Evolutionary conservation across 2,329 filamentous ascomycete species (phyloP).

Genomic region (Phoma sp.): DNA sequence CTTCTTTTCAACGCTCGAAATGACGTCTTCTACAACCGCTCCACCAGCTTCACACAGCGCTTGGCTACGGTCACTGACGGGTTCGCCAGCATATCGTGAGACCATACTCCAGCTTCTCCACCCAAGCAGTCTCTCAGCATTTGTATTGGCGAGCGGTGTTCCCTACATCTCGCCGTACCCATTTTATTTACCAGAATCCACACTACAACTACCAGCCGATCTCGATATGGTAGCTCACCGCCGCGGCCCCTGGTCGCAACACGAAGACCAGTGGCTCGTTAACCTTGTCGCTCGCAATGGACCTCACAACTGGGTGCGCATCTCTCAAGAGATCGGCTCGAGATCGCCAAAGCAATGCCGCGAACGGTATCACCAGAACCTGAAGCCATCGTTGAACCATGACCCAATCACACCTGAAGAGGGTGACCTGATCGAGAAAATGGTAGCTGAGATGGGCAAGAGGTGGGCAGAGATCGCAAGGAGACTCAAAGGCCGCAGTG

Average conservation of each 20-base stretch:
- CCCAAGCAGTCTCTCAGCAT: not conserved
- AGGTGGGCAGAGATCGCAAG: conserved; percentile 93
- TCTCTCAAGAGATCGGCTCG: conserved; percentile 75
- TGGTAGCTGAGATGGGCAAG: conserved; percentile 81
- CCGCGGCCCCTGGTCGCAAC: conserved; percentile 82
- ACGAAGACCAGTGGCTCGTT: conserved; percentile 75
- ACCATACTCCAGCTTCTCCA: not conserved
- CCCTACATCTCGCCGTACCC: conserved; percentile 6
- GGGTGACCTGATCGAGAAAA: conserved; percentile 73
- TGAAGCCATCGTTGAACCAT: conserved; percentile 80
- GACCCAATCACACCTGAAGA: conserved; percentile 83
- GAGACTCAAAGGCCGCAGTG: conserved; percentile 80
- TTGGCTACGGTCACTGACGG: conserved; percentile 9
- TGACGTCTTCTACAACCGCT: not conserved
- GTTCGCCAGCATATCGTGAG: not conserved
- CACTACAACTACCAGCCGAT: conserved; percentile 7
- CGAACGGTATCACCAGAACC: conserved; percentile 91
- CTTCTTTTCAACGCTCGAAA: not conserved
- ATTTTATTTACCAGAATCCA: not conserved
- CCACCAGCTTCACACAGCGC: not conserved
- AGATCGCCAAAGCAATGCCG: conserved; percentile 93
- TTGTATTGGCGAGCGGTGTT: not conserved
- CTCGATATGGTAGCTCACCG: conserved; percentile 62
- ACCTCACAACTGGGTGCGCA: conserved; percentile 87
- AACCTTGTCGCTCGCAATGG: conserved; percentile 74